These are phyloP conservation scores for Aegilops tauschii DNA, from an alignment of 176 grass and related monocot species.

Conservation along the genomic window DNA sequence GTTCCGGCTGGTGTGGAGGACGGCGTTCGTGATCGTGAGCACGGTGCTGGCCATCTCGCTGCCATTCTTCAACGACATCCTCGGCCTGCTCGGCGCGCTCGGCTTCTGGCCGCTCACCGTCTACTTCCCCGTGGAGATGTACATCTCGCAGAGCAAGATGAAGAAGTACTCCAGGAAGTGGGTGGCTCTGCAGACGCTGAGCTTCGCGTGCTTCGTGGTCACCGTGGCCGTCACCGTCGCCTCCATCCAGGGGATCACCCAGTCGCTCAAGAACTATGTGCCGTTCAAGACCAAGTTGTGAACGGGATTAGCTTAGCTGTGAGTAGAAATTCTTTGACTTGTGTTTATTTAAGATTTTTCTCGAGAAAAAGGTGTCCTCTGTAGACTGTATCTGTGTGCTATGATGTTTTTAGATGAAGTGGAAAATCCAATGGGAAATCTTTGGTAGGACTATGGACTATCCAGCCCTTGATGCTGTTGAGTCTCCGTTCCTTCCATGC, in stretches of 20 bases:
- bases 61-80: conserved; percentile 75
- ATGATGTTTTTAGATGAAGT: too few species aligned
- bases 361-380: neutral
- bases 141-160: conserved; percentile 33
- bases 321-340: neutral
- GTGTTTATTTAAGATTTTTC: neutral
- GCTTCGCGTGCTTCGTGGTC: conserved; percentile 49
- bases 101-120: conserved; percentile 73
- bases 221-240: conserved; percentile 36
- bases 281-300: conserved; percentile 37
- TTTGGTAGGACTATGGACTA: too few species aligned
- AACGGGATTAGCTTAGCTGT: neutral
- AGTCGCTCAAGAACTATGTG: conserved; percentile 29
- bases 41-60: conserved; percentile 46
- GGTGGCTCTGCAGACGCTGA: conserved; percentile 42
- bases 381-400: too few species aligned
- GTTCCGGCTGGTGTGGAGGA: conserved; percentile 49
- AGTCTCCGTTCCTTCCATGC: too few species aligned
- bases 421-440: too few species aligned
- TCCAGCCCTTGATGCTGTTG: too few species aligned
- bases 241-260: conserved; percentile 39
- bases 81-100: conserved; percentile 59
- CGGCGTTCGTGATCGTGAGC: conserved; percentile 39
- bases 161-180: conserved; percentile 36
- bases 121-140: conserved; percentile 87